Base-by-base conservation (phyloP, 495 filamentous ascomycete genomes). In the Penicillium roqueforti region DNA sequence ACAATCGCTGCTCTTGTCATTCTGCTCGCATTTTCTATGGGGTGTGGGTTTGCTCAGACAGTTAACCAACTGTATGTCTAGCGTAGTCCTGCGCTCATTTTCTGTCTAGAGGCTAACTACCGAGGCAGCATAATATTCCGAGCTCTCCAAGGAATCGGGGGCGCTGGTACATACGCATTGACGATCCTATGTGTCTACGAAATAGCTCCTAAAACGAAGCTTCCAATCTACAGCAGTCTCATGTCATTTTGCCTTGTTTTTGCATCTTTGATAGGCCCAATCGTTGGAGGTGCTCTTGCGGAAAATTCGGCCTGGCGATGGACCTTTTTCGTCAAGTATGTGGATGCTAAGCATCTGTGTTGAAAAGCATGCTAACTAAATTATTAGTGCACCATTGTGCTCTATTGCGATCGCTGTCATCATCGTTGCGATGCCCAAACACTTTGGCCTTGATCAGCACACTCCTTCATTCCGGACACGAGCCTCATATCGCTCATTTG, bases 301-400 rank as follows among this genome's bases (percentile, higher is more conserved):
- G 71, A 79, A 29, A 59, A 70, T 10, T 70, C 74, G 6, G 63
- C 65, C 3, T 88, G 85, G 86, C 64, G 79, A 42, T 84, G 82
- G 73, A 76, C 82, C 29, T 87, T 86, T 56, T 78, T 79, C 65
- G 76, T 87, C 61, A 88, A 88, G 71, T 75, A 58, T 38, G 70
- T 58, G 11, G 11, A 14, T 42, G 18, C 25, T 25, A 4, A 16
- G 11, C 1, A 7, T 11, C 11, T 19, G 4, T 5, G 26, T n/a
- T 20, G n/a, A 16, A 3, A 3, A 0, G n/a, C 14, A 25, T 47
- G 20, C 53, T 58, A 13, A 50, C 13, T 14, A 6, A 16, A 28
- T 7, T 20, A 19, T 1, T 18, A 68, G 67, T 47, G 56, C 55
- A 13, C 65, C 64, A 1, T 32, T 67, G 2, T 65, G 64, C 13